These are phyloP conservation scores for Plicaturopsis crispa DNA, from an alignment of 768 basidiomycete genomes.

Conservation along the genomic window DNA sequence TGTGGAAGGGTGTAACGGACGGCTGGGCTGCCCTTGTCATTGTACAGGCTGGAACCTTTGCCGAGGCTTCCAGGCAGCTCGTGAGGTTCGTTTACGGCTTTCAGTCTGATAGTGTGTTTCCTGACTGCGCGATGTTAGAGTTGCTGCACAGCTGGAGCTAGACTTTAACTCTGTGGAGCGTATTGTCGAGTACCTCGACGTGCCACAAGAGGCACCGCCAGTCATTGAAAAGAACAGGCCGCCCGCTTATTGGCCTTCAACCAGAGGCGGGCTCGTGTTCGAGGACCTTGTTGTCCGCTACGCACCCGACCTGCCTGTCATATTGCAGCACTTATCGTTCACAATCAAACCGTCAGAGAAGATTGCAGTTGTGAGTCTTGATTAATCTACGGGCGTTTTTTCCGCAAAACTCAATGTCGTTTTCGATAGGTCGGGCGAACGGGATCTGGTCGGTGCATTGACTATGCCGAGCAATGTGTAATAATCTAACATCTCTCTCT, in stretches of 20 bases:
- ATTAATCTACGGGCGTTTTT: neutral
- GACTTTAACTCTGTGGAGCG: slow-evolving; percentile 74
- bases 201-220: slow-evolving; percentile 63
- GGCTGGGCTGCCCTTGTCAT: slow-evolving; percentile 69
- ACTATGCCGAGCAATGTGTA: neutral
- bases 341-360: slow-evolving; percentile 55
- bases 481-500: neutral
- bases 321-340: slow-evolving; percentile 52
- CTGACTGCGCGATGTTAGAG: slow-evolving; percentile 24
- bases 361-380: slow-evolving; percentile 50
- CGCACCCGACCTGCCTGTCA: slow-evolving; percentile 52
- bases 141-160: slow-evolving; percentile 63
- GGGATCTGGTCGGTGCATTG: slow-evolving; percentile 42
- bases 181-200: slow-evolving; percentile 60
- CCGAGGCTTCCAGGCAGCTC: slow-evolving; percentile 59
- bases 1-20: slow-evolving; percentile 46
- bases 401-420: slow-evolving; percentile 3
- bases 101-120: neutral
- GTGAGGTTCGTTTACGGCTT: slow-evolving; percentile 33
- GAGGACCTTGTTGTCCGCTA: slow-evolving; percentile 57
- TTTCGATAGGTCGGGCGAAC: slow-evolving; percentile 52
- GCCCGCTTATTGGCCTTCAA: slow-evolving; percentile 71
- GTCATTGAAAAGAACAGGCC: slow-evolving; percentile 46
- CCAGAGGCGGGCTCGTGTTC: slow-evolving; percentile 46
- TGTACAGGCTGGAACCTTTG: slow-evolving; percentile 61